Conservation (phyloP, 306 rosid species). For the Citrullus mucosospermus region DNA sequence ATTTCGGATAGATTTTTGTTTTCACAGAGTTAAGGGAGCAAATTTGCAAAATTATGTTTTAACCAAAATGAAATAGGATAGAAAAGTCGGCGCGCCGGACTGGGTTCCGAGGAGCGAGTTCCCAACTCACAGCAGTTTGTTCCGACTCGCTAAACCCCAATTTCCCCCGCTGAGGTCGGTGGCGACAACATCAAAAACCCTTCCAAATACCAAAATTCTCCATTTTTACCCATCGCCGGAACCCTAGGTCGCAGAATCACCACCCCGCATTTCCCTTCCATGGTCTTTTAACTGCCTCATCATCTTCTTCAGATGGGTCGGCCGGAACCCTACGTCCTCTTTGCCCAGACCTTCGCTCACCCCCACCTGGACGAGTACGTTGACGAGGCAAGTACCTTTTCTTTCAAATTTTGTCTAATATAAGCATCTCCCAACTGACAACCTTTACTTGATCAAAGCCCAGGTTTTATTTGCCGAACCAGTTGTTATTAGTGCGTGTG, state of each 20-base stretch:
- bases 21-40: too few relatives aligned
- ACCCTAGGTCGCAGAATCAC: background rate
- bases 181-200: conserved; percentile 7
- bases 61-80: background rate
- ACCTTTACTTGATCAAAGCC: background rate
- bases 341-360: conserved; percentile 81
- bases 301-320: conserved; percentile 49
- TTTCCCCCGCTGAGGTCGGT: background rate
- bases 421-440: background rate
- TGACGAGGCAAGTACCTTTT: conserved; percentile 58
- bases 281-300: background rate
- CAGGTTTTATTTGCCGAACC: conserved; percentile 86
- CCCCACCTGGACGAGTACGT: conserved; percentile 91
- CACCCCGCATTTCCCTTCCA: background rate
- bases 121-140: background rate
- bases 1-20: too few relatives aligned
- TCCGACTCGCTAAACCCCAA: background rate
- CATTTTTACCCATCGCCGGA: background rate
- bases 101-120: background rate
- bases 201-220: background rate
- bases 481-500: conserved; percentile 80
- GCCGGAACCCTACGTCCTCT: conserved; percentile 83
- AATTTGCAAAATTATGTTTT: too few relatives aligned
- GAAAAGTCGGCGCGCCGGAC: background rate
- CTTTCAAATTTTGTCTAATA: background rate